phyloP scores from a whole-genome alignment of 169 alveolate species.

The Plasmodium chabaudi region DNA sequence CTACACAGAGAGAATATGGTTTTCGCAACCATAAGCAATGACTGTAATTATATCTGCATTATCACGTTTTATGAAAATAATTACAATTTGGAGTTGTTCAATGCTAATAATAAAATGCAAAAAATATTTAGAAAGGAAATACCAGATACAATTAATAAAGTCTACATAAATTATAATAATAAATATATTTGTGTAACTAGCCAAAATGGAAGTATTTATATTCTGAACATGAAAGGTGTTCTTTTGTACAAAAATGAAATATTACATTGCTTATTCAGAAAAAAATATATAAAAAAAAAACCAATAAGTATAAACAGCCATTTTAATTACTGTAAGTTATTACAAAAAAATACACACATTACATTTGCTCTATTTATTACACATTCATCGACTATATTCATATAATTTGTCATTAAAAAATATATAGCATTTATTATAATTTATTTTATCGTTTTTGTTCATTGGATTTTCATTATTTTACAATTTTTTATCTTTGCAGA shows the following conservation, averaged over 20 bases:
- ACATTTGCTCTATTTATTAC: too few relatives aligned
- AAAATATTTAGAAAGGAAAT: conserved; percentile 56
- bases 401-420: too few relatives aligned
- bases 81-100: conserved; percentile 58
- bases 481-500: conserved; percentile 22
- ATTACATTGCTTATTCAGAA: conserved; percentile 42
- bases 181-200: conserved; percentile 65
- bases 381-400: too few relatives aligned
- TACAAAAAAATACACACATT: conserved; percentile 1
- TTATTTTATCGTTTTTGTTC: background rate
- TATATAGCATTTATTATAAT: background rate
- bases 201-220: conserved; percentile 57
- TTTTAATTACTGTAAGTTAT: conserved; percentile 7
- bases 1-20: conserved; percentile 70
- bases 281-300: background rate
- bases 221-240: conserved; percentile 53
- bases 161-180: conserved; percentile 41
- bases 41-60: conserved; percentile 57
- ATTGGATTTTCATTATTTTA: background rate
- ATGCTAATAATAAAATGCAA: conserved; percentile 44
- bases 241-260: conserved; percentile 37
- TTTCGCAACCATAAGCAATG: conserved; percentile 59
- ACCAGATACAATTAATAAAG: conserved; percentile 52
- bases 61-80: conserved; percentile 47
- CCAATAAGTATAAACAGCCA: background rate